phyloP scores from a whole-genome alignment of 2,329 filamentous ascomycete genomes.

The Colletotrichum acutatum region DNA sequence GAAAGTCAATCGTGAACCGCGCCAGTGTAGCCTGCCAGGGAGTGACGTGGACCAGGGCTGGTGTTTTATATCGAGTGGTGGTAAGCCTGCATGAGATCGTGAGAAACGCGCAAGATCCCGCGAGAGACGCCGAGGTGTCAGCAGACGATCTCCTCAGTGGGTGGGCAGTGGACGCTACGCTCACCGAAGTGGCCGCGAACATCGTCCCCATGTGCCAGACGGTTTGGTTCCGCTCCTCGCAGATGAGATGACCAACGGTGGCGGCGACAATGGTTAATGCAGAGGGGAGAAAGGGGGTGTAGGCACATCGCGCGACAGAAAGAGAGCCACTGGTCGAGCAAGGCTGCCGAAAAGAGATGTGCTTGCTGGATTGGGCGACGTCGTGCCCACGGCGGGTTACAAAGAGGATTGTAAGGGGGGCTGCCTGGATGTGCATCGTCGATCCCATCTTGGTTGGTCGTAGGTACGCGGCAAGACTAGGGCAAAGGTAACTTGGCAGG shows the following conservation, averaged over 20 bases:
- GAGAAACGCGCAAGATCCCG: conserved; percentile 21
- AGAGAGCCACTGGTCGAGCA: neutral
- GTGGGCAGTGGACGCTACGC: neutral
- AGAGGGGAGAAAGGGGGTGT: neutral
- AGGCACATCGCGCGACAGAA: conserved; percentile 5
- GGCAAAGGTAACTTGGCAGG: conserved; percentile 20
- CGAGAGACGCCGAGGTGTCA: neutral
- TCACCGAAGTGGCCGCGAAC: neutral
- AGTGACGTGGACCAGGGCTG: conserved; percentile 6
- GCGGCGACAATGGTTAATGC: neutral
- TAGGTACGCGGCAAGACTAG: conserved; percentile 1
- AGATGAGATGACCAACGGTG: neutral
- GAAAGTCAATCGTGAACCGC: conserved; percentile 28
- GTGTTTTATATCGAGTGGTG: conserved; percentile 13
- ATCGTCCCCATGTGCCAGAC: neutral
- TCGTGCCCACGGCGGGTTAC: neutral
- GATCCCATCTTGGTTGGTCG: conserved; percentile 30
- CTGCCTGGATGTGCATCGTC: conserved; percentile 22
- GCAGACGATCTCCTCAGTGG: neutral
- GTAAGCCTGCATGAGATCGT: conserved; percentile 33
- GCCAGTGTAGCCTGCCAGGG: neutral
- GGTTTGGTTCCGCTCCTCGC: neutral
- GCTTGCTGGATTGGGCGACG: conserved; percentile 14
- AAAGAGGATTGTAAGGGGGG: neutral
- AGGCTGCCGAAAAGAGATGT: conserved; percentile 10